Conservation (phyloP, 108 stramenopile genomes). For the Skeletonema tropicum region DNA sequence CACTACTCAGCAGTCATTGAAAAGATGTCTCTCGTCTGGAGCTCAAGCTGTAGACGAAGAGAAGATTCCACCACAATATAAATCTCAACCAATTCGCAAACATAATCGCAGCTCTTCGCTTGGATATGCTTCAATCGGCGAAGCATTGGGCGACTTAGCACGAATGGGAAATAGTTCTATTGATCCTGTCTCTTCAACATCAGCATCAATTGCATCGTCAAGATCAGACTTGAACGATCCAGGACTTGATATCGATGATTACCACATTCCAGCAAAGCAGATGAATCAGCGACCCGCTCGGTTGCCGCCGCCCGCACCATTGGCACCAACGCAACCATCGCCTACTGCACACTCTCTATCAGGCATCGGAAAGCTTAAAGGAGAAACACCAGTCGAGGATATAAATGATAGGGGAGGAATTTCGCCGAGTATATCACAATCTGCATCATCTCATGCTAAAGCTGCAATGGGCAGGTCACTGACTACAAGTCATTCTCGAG, state of each 20-base stretch:
- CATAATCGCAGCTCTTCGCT: conserved; percentile 15
- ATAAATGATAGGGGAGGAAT: neutral
- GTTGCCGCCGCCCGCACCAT: conserved; percentile 59
- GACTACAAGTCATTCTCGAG: conserved; percentile 56
- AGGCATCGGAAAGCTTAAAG: conserved; percentile 60
- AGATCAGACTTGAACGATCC: conserved; percentile 34
- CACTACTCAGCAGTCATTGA: neutral
- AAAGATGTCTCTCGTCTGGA: conserved; percentile 12
- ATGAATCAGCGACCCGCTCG: conserved; percentile 5
- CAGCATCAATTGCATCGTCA: conserved; percentile 82
- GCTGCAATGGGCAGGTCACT: conserved; percentile 14
- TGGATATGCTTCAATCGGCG: conserved; percentile 7
- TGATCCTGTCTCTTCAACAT: conserved; percentile 68
- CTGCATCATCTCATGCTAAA: neutral
- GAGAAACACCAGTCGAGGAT: conserved; percentile 25
- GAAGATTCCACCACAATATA: neutral
- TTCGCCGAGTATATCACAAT: neutral
- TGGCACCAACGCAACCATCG: conserved; percentile 69
- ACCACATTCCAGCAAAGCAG: conserved; percentile 6
- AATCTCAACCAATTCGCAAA: neutral
- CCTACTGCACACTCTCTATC: conserved; percentile 74
- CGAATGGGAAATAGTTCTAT: neutral
- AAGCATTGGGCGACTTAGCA: conserved; percentile 53
- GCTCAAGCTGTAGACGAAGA: neutral
- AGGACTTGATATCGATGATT: conserved; percentile 19